A percentile compares a stretch with the other conserved stretches of the same genome.
These are phyloP conservation scores for Lactarius sanguifluus DNA, from an alignment of 768 basidiomycete species.

Conservation along the genomic window DNA sequence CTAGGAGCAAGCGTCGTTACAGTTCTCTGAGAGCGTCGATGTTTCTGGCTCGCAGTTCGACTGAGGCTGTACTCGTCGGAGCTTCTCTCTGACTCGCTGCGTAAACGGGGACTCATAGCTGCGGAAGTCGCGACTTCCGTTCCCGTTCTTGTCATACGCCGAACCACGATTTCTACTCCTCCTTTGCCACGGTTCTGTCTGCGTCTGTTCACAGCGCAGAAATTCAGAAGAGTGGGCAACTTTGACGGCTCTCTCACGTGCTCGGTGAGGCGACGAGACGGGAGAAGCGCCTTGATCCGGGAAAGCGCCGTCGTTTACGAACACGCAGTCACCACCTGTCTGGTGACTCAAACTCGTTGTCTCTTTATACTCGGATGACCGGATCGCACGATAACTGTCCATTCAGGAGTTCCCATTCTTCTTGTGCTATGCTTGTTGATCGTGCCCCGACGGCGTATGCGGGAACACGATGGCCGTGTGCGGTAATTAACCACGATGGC, in stretches of 20 bases:
- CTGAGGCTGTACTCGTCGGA: constrained; percentile 22
- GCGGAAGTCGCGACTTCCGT: constrained; percentile 16
- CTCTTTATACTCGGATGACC: neutral
- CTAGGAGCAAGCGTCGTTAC: neutral
- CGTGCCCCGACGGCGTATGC: neutral
- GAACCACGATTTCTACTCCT: neutral
- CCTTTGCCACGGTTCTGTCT: neutral
- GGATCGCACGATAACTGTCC: neutral
- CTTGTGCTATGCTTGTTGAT: neutral
- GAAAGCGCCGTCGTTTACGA: neutral
- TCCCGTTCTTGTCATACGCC: neutral
- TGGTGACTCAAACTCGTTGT: neutral
- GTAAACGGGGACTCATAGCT: constrained; percentile 43
- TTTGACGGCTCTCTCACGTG: constrained; percentile 11
- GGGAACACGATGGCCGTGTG: neutral
- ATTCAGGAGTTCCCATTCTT: neutral
- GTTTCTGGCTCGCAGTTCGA: neutral
- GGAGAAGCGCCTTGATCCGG: constrained; percentile 2
- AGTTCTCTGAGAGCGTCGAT: neutral
- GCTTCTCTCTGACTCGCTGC: constrained; percentile 45
- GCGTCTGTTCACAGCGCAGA: neutral
- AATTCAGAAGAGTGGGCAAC: neutral
- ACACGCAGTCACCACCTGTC: neutral
- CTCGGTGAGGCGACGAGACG: constrained; percentile 8
- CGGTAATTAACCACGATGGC: neutral